Percentiles rank a stretch among this genome's conserved stretches.
Evolutionary conservation across 495 filamentous ascomycete species (phyloP).

Genomic region (Hyaloscypha finlandica): DNA sequence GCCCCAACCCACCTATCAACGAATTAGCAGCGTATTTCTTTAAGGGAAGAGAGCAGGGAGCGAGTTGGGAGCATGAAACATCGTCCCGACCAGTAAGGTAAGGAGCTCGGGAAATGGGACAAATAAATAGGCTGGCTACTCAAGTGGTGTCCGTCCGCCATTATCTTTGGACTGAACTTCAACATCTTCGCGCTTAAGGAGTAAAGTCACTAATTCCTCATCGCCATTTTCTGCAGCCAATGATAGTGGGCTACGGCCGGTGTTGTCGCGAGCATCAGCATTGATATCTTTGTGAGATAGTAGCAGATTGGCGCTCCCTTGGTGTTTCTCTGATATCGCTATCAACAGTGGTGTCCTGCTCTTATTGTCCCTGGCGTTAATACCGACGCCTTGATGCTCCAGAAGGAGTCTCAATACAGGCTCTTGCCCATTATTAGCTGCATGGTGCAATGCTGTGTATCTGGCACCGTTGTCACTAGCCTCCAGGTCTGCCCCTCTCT

Average conservation of each 20-base stretch:
- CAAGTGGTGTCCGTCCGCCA: background rate
- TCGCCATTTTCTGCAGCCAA: slow-evolving; percentile 5
- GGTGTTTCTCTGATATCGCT: background rate
- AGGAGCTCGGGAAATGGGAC: too few relatives aligned
- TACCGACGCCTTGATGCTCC: background rate
- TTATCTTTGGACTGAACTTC: background rate
- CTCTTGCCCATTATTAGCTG: slow-evolving; percentile 3
- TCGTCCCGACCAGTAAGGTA: too few relatives aligned
- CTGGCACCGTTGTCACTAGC: background rate
- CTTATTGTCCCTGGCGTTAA: background rate
- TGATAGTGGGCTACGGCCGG: background rate
- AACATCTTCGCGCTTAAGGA: background rate
- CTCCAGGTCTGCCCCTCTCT: background rate
- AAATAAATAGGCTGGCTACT: too few relatives aligned
- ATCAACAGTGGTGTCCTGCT: background rate
- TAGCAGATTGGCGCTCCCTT: background rate
- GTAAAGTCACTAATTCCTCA: slow-evolving; percentile 1
- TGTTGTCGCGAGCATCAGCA: background rate
- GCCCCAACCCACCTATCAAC: background rate
- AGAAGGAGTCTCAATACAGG: slow-evolving; percentile 2
- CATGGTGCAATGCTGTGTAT: background rate
- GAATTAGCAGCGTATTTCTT: too few relatives aligned
- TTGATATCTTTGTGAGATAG: background rate
- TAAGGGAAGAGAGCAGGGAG: too few relatives aligned
- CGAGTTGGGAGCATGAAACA: too few relatives aligned